Evolutionary conservation across 2,329 filamentous ascomycete genomes (phyloP), one percentile per base, ranked within the genome.

Genomic region (Cladosporium sp.): DNA sequence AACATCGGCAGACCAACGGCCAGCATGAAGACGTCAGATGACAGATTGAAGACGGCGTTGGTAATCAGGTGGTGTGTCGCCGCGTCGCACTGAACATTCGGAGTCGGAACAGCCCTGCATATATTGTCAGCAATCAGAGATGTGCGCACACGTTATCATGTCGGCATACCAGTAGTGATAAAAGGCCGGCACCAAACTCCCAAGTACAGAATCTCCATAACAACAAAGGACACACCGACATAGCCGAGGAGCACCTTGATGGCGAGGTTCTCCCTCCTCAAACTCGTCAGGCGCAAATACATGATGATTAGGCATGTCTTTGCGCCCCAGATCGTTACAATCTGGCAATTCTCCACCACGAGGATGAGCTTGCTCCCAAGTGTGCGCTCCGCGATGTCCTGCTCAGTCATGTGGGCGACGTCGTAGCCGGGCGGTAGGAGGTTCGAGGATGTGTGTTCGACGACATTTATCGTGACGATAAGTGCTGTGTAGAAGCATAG

Each of bases 401-500:
- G 18, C 8, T 52, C 22, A 0, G 64, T 70, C 4, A 73, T 60
- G 17, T 62, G 57, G 45, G 64, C 62, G 52, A 78, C 62, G 70
- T 83, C 61, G 57, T 70, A 74, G 20, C 66, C 67, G 0, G 69
- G 67, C 1, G 70, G 70, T n/a, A 75, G 59, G 0, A 76, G 68
- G 43, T 76, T 76, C 7, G 69, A 72, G 20, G 65, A 63, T 3
- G 64, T 61, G 47, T 68, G 62, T 6, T 67, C 61, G 50, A 73
- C 71, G 39, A 68, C 67, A 56, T 75, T 76, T 55, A 73, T 68
- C n/a, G 69, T 67, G 11, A 72, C 70, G 27, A 83, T 70, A 17
- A 80, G 68, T 4, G 69, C 68, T 27, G 75, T 78, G 52, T 82
- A 77, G 42, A 67, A 67, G 11, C 66, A 68, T 54, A 76, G 66